Evolutionary conservation across 2,329 filamentous ascomycete genomes (phyloP).

Genomic region (Fusarium citri): DNA sequence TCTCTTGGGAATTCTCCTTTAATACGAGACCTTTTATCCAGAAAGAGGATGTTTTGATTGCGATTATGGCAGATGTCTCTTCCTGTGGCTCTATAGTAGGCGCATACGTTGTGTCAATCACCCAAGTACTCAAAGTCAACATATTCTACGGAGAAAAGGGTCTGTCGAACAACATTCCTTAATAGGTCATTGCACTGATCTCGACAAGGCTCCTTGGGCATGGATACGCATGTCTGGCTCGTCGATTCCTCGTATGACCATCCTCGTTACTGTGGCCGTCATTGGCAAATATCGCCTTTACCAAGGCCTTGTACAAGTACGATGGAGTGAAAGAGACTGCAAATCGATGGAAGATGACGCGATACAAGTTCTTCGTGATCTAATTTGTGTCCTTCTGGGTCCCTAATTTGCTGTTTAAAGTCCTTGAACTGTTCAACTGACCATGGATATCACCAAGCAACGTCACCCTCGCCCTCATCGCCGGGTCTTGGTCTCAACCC

Average conservation of each 20-base stretch:
- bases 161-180: constrained; percentile 52
- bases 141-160: constrained; percentile 58
- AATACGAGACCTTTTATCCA: constrained; percentile 64
- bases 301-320: constrained; percentile 38
- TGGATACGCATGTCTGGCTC: constrained; percentile 60
- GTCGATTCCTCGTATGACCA: constrained; percentile 62
- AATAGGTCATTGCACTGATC: constrained; percentile 59
- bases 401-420: constrained; percentile 62
- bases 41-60: constrained; percentile 66
- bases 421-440: constrained; percentile 60
- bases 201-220: constrained; percentile 65
- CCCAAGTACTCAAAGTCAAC: constrained; percentile 59
- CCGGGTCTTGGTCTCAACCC: constrained; percentile 55
- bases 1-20: constrained; percentile 46
- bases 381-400: constrained; percentile 65
- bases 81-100: constrained; percentile 48
- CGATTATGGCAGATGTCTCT: constrained; percentile 67
- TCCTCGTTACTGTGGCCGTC: constrained; percentile 64
- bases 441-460: constrained; percentile 61
- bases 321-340: constrained; percentile 31
- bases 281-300: constrained; percentile 60
- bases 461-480: constrained; percentile 50
- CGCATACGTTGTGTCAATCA: constrained; percentile 59
- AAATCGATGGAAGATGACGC: constrained; percentile 41
- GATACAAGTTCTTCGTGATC: constrained; percentile 57